Evolutionary conservation across 768 basidiomycete species (phyloP).

Genomic region (Podaxis mareebaensis): DNA sequence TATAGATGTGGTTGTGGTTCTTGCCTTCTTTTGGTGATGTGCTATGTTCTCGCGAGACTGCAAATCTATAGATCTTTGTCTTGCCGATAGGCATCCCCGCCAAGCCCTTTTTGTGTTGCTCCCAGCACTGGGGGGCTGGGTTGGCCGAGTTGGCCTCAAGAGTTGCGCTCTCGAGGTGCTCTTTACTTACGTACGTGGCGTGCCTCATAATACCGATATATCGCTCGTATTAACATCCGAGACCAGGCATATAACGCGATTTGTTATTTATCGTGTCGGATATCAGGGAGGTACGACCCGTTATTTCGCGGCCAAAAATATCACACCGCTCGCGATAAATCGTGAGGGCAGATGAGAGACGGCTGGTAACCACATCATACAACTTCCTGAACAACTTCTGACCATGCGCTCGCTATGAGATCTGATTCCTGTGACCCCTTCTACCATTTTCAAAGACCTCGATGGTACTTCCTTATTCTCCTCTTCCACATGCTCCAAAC

Average conservation of each 20-base stretch:
- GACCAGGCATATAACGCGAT: not conserved
- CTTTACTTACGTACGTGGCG: not conserved
- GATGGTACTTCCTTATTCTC: slow-evolving; percentile 3
- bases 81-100: not conserved
- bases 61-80: not conserved
- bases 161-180: no score
- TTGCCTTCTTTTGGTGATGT: not conserved
- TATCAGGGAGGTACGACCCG: not conserved
- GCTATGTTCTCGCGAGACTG: not conserved
- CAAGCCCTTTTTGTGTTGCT: not conserved
- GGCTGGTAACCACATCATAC: not conserved
- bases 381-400: not conserved
- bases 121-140: no score
- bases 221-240: not conserved
- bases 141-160: no score
- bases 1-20: not conserved
- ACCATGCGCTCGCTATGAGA: not conserved
- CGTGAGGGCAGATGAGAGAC: not conserved
- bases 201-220: not conserved
- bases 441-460: not conserved
- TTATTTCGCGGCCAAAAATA: slow-evolving; percentile 5
- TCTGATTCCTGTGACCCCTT: not conserved
- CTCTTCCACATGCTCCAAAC: not conserved
- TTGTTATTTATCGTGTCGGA: not conserved
- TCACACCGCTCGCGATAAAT: not conserved